Conservation (phyloP, 345 rosid species). For the Trapa bicornis region DNA sequence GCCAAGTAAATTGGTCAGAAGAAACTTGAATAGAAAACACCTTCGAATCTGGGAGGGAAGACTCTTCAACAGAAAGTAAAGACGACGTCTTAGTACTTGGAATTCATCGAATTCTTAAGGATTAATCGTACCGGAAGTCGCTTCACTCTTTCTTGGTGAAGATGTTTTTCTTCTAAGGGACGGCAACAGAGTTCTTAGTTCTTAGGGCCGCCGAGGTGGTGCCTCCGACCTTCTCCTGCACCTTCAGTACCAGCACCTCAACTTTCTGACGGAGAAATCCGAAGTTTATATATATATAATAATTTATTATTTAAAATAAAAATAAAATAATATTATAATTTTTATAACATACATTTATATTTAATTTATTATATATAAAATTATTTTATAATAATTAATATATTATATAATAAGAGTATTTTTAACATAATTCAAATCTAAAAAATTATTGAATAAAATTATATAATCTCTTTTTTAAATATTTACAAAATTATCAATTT, state of each 20-base stretch:
- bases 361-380: not conserved
- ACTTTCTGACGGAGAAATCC: no score
- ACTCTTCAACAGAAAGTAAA: not conserved
- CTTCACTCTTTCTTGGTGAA: slow-evolving; percentile 35
- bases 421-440: no score
- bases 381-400: not conserved
- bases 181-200: slow-evolving; percentile 31
- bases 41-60: not conserved
- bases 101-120: slow-evolving; percentile 1
- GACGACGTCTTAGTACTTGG: not conserved
- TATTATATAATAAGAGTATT: no score
- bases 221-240: slow-evolving; percentile 33
- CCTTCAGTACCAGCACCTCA: slow-evolving; percentile 15
- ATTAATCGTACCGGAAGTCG: not conserved
- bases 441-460: no score
- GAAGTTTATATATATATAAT: no score
- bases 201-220: slow-evolving; percentile 27
- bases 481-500: no score
- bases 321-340: no score
- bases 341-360: no score
- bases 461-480: no score
- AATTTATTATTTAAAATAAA: no score
- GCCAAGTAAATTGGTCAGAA: no score
- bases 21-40: not conserved
- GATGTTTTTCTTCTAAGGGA: slow-evolving; percentile 54